phyloP scores from a whole-genome alignment of 768 basidiomycete genomes.

The Russula dissimulans region DNA sequence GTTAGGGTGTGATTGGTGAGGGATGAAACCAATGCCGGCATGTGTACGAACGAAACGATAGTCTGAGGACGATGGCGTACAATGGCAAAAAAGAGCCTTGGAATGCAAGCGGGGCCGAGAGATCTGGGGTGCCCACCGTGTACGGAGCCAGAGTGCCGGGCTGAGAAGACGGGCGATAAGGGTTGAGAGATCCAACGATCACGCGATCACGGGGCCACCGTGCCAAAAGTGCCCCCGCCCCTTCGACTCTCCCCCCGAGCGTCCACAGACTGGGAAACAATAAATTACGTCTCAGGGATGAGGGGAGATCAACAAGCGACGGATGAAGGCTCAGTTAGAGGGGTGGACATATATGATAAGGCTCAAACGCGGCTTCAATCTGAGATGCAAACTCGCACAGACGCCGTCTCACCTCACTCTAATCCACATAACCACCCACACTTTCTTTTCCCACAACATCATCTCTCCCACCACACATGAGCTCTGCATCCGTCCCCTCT shows the following conservation, averaged over 20 bases:
- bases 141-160: constrained; percentile 8
- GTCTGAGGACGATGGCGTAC: background rate
- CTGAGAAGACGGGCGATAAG: constrained; percentile 8
- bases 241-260: background rate
- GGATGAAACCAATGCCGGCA: constrained; percentile 6
- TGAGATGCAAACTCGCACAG: constrained; percentile 6
- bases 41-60: too few relatives aligned
- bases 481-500: background rate
- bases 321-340: constrained; percentile 1
- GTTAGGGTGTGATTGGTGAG: background rate
- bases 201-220: constrained; percentile 15
- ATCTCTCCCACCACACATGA: constrained; percentile 4
- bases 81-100: background rate
- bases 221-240: constrained; percentile 1
- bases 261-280: background rate
- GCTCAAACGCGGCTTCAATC: constrained; percentile 7
- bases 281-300: constrained; percentile 13
- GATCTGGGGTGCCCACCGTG: constrained; percentile 12
- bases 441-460: constrained; percentile 7
- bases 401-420: background rate
- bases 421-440: background rate
- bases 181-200: constrained; percentile 11
- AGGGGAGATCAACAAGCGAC: background rate
- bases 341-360: constrained; percentile 7
- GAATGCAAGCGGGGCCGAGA: background rate